These are phyloP conservation scores for Panicum hallii DNA, from an alignment of 202 grass and related monocot species.

Conservation along the genomic window DNA sequence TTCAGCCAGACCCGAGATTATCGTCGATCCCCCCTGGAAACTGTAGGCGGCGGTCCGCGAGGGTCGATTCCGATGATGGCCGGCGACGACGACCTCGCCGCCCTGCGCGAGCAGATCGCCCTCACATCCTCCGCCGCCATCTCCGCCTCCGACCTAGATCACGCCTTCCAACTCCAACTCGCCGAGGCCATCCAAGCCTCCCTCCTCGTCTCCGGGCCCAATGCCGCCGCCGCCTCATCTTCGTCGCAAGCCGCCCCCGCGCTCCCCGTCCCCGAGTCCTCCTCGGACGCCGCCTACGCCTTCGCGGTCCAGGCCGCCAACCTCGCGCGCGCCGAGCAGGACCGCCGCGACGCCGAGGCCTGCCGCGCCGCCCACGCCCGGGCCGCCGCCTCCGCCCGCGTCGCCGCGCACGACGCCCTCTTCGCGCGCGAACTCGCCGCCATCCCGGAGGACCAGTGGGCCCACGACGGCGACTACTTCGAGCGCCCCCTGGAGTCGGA, in stretches of 20 bases:
- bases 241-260: background rate
- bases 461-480: slow-evolving; percentile 23
- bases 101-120: background rate
- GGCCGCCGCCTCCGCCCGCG: background rate
- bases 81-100: background rate
- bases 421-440: slow-evolving; percentile 22
- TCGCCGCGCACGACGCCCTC: slow-evolving; percentile 19
- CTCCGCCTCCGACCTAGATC: slow-evolving; percentile 18
- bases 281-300: slow-evolving; percentile 3
- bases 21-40: too few relatives aligned
- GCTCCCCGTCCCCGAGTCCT: background rate
- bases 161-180: slow-evolving; percentile 11
- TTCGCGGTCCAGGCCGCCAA: slow-evolving; percentile 12
- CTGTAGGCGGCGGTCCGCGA: too few relatives aligned
- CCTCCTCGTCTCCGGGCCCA: background rate
- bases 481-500: background rate
- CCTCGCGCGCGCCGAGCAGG: background rate
- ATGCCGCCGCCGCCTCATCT: background rate
- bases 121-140: slow-evolving; percentile 10
- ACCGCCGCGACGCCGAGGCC: background rate
- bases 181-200: slow-evolving; percentile 34
- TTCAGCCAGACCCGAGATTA: too few relatives aligned
- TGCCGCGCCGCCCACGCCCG: background rate
- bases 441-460: slow-evolving; percentile 24
- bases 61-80: background rate